Conservation (phyloP, 2,329 filamentous ascomycete genomes). For the Xylaria digitata region DNA sequence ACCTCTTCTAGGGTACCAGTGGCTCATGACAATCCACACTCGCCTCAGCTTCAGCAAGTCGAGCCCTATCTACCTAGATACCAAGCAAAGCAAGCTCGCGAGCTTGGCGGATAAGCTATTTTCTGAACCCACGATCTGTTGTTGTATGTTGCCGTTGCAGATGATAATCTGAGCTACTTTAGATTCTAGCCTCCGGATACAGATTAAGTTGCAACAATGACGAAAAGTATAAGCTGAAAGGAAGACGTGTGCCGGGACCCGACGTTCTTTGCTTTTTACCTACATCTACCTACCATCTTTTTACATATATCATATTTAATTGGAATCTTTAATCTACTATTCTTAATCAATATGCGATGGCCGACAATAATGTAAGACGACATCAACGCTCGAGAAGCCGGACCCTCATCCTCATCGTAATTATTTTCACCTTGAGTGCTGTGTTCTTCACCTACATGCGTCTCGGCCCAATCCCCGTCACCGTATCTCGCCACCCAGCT, state of each 20-base stretch:
- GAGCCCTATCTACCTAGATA: not conserved
- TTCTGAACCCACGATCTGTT: not conserved
- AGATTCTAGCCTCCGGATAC: not conserved
- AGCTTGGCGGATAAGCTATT: not conserved
- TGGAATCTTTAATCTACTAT: not conserved
- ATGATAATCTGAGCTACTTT: not conserved
- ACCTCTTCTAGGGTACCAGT: not conserved
- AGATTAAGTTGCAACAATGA: constrained; percentile 6
- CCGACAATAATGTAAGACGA: constrained; percentile 10
- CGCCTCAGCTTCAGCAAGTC: not conserved
- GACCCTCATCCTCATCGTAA: constrained; percentile 16
- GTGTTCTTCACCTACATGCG: constrained; percentile 25
- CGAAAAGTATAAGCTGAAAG: not conserved
- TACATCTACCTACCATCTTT: not conserved
- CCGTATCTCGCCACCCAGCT: constrained; percentile 1
- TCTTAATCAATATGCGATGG: constrained; percentile 23
- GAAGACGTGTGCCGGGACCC: not conserved
- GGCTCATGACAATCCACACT: not conserved
- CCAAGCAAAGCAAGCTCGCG: not conserved
- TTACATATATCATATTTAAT: not conserved
- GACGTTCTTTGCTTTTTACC: not conserved
- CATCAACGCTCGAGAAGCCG: constrained; percentile 23
- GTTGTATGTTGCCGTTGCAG: not conserved
- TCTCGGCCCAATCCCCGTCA: constrained; percentile 6
- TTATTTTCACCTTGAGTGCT: constrained; percentile 24